Evolutionary conservation across 2,329 filamentous ascomycete species (phyloP), one percentile per base, ranked within the genome.

Genomic region (Fusarium brachygibbosum): DNA sequence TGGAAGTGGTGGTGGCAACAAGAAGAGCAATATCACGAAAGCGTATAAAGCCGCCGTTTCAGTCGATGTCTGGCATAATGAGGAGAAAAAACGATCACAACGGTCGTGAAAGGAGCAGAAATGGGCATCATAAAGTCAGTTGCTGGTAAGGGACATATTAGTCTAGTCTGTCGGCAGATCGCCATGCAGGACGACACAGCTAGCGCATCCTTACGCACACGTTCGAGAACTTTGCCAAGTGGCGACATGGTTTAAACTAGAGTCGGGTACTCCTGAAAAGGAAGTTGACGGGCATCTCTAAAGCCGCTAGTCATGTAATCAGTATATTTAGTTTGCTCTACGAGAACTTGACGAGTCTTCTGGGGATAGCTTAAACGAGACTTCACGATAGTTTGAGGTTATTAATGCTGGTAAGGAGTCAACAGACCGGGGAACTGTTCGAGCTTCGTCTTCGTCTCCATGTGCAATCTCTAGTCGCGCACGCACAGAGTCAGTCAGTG

Each of bases 291-390:
- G 46, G 48, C 62, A 65, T 65, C 32, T 50, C 54, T 16, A 51
- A 23, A 66, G 61, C 53, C 62, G 54, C 62, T 65, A 65, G 60
- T 60, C 53, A 65, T 59, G 52, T 59, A 65, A 60, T 54, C 54
- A 34, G 32, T 66, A 34, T 53, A 48, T 40, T 49, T 65, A 60
- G 62, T 54, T 49, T 65, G 41, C 31, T 48, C 31, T 32, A 35
- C 31, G 31, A 53, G 46, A 65, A 17, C 41, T 29, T 65, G 53
- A 38, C 46, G 35, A 66, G 28, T 65, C 54, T 53, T 65, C 54
- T 65, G 46, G 54, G 53, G 53, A 65, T 65, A 65, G 60, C 41
- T 59, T 28, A 44, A 54, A 34, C 58, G 35, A 48, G n/a, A 37
- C 37, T 35, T 38, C 23, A 38, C 42, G 41, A 46, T 53, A 37